These are phyloP conservation scores for Gracilaria domingensis DNA, from an alignment of 23 red algal genomes.

Conservation along the genomic window DNA sequence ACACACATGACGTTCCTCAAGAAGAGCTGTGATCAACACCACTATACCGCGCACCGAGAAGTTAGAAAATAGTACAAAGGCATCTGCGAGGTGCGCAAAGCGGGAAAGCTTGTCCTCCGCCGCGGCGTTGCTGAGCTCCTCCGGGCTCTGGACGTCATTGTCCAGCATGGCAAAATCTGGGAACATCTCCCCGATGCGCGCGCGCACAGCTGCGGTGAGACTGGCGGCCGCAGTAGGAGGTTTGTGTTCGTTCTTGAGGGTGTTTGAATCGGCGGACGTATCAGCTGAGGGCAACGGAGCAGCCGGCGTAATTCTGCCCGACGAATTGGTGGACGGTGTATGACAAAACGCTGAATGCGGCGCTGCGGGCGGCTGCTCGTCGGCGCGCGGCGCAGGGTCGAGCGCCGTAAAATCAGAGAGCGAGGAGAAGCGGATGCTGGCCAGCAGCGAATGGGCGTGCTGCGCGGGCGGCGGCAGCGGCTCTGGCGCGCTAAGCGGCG, in stretches of 20 bases:
- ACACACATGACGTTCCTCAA: conserved; percentile 67
- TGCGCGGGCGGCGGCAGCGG: no score
- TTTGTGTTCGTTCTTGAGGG: no score
- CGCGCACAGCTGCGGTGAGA: not conserved
- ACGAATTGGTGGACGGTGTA: not conserved
- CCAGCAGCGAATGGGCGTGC: not conserved
- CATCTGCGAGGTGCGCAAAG: conserved; percentile 44
- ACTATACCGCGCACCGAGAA: conserved; percentile 52
- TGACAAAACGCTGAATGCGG: not conserved
- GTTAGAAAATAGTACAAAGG: conserved; percentile 30
- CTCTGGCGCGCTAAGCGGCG: not conserved
- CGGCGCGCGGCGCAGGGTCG: not conserved
- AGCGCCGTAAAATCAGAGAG: not conserved
- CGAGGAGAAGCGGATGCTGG: not conserved
- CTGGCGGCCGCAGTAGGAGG: no score
- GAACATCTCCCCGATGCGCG: not conserved
- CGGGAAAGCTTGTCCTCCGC: not conserved
- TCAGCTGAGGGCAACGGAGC: not conserved
- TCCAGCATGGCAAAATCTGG: not conserved
- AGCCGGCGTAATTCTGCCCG: not conserved
- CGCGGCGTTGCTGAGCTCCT: not conserved
- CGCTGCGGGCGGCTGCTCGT: not conserved
- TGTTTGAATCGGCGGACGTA: not conserved
- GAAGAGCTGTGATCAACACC: conserved; percentile 35
- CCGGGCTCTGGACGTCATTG: not conserved